Conservation (phyloP, 2,329 filamentous ascomycete species). For the Pseudopyrenochaeta lycopersici region DNA sequence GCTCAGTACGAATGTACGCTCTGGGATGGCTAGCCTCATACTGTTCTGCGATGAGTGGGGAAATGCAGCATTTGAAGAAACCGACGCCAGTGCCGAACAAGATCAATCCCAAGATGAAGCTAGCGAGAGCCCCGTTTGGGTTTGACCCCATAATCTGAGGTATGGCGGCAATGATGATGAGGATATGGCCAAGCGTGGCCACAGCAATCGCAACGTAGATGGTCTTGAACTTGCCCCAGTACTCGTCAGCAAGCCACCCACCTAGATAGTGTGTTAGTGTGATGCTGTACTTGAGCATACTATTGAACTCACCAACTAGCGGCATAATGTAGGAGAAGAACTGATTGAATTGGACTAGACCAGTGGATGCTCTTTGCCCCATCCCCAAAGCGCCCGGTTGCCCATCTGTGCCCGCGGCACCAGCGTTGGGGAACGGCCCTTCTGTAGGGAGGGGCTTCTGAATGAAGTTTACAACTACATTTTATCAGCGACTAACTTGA, state of each 20-base stretch:
- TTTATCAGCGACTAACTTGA: constrained; percentile 1
- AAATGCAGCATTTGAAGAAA: constrained; percentile 53
- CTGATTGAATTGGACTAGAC: constrained; percentile 31
- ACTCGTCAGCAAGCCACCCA: constrained; percentile 67
- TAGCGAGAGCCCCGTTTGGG: constrained; percentile 52
- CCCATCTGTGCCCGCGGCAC: constrained; percentile 43
- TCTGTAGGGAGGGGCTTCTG: constrained; percentile 57
- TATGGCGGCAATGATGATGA: constrained; percentile 61
- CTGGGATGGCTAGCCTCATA: constrained; percentile 64
- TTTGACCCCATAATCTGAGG: constrained; percentile 53
- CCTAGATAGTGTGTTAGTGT: constrained; percentile 59
- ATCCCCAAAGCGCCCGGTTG: constrained; percentile 39
- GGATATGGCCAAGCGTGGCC: constrained; percentile 64
- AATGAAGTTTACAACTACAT: constrained; percentile 42
- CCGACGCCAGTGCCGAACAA: constrained; percentile 55
- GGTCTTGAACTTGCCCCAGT: constrained; percentile 67
- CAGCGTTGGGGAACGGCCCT: constrained; percentile 59
- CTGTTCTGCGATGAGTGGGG: constrained; percentile 74
- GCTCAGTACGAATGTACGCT: constrained; percentile 59
- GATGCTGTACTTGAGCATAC: neutral
- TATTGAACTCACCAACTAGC: constrained; percentile 26
- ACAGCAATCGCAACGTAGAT: constrained; percentile 64
- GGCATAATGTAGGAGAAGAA: constrained; percentile 36
- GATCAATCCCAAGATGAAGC: constrained; percentile 59
- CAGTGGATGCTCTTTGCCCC: constrained; percentile 37